Conservation (phyloP, 1,284 basidiomycete species). For the Fomitiporia mediterranea region DNA sequence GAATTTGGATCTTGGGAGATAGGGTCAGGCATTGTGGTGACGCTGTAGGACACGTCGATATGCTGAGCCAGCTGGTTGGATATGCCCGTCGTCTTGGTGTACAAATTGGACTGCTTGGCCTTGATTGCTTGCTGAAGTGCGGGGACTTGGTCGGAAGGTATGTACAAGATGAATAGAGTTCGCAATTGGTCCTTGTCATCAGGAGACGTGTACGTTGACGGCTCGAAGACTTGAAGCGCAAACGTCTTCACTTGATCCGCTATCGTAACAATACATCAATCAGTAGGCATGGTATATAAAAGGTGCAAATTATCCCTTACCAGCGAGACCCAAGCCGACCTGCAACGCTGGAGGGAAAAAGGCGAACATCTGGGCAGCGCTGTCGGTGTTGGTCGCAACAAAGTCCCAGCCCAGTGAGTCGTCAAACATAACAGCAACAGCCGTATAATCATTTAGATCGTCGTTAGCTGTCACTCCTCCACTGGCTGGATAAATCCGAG, state of each 20-base stretch:
- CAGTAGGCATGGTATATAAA: slow-evolving; percentile 23
- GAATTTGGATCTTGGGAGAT: slow-evolving; percentile 27
- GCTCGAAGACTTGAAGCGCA: slow-evolving; percentile 56
- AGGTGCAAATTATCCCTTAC: slow-evolving; percentile 36
- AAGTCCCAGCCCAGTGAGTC: slow-evolving; percentile 56
- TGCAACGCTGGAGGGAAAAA: slow-evolving; percentile 49
- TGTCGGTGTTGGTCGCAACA: slow-evolving; percentile 43
- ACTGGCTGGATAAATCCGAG: slow-evolving; percentile 49
- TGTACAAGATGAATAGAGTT: slow-evolving; percentile 59
- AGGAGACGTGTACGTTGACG: slow-evolving; percentile 44
- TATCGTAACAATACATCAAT: slow-evolving; percentile 22
- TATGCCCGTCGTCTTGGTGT: slow-evolving; percentile 38
- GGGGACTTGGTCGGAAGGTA: slow-evolving; percentile 45
- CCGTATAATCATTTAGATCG: slow-evolving; percentile 36
- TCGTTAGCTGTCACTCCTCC: slow-evolving; percentile 25
- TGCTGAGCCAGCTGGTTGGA: slow-evolving; percentile 48
- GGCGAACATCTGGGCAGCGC: slow-evolving; percentile 58
- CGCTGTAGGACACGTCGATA: slow-evolving; percentile 53
- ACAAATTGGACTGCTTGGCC: slow-evolving; percentile 52
- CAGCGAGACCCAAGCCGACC: slow-evolving; percentile 41
- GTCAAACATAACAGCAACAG: slow-evolving; percentile 59
- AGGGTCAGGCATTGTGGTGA: slow-evolving; percentile 44
- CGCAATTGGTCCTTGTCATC: slow-evolving; percentile 43
- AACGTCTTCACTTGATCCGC: slow-evolving; percentile 46
- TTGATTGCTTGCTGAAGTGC: slow-evolving; percentile 53